These are phyloP conservation scores for Sutorius australiensis DNA, from an alignment of 768 basidiomycete genomes.

Conservation along the genomic window DNA sequence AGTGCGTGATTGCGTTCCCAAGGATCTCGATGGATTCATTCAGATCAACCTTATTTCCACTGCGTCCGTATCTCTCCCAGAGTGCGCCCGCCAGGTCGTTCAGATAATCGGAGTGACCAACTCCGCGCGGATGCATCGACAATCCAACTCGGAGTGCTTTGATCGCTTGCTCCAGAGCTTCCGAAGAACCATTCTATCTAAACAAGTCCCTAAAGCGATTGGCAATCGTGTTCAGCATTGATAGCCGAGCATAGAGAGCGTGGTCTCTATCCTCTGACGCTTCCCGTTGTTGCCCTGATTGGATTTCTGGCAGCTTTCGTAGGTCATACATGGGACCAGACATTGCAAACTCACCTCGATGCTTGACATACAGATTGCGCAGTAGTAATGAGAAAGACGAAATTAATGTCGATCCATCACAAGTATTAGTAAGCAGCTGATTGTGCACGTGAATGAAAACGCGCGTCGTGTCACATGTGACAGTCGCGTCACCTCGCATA, in stretches of 20 bases:
- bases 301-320: not conserved
- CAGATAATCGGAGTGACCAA: not conserved
- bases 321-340: no score
- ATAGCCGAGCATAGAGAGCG: not conserved
- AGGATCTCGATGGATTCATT: slow-evolving; percentile 3
- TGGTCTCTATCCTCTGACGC: not conserved
- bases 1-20: not conserved
- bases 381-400: no score
- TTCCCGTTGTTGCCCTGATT: not conserved
- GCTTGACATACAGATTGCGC: no score
- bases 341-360: not conserved
- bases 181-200: not conserved
- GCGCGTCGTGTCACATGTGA: slow-evolving; percentile 25
- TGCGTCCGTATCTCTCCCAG: not conserved
- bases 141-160: not conserved
- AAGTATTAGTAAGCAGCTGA: no score
- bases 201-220: not conserved
- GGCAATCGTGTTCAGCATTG: not conserved
- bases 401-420: no score
- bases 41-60: slow-evolving; percentile 1
- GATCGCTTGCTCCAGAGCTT: not conserved
- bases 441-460: not conserved
- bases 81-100: slow-evolving; percentile 8
- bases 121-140: not conserved
- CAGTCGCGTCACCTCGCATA: slow-evolving; percentile 3